A percentile compares a stretch with the other conserved stretches of the same genome.
Conservation (phyloP, 306 rosid species). For the Dryas drummondii region DNA sequence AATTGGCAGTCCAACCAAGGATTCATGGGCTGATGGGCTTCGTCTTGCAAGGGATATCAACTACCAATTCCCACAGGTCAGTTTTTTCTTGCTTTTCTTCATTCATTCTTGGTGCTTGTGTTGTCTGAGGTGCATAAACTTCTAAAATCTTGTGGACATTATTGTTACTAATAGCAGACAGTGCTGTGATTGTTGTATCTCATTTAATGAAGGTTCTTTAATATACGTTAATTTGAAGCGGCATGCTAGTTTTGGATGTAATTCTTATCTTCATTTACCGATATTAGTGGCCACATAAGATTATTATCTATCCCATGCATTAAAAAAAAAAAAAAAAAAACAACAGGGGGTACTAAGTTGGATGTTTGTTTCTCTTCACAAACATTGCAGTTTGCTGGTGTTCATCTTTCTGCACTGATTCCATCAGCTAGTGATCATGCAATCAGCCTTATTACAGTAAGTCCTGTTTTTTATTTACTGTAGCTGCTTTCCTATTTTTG, state of each 20-base stretch:
- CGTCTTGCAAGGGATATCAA: constrained; percentile 84
- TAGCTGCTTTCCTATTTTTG: neutral
- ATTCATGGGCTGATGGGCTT: constrained; percentile 85
- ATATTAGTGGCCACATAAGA: neutral
- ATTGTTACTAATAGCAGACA: neutral
- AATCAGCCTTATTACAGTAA: constrained; percentile 70
- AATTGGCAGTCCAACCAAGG: constrained; percentile 79
- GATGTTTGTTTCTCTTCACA: neutral
- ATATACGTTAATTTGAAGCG: neutral
- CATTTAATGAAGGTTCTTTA: neutral
- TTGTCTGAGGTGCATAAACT: neutral
- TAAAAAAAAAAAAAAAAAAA: no score
- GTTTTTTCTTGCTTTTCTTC: constrained; percentile 2
- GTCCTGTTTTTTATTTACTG: constrained; percentile 16
- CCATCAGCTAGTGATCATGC: constrained; percentile 79
- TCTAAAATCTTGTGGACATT: neutral
- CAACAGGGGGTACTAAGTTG: neutral
- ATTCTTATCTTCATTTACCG: neutral
- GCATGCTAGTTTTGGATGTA: neutral
- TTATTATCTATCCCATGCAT: neutral
- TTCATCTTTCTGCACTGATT: constrained; percentile 64
- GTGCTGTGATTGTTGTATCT: neutral
- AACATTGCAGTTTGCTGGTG: constrained; percentile 61
- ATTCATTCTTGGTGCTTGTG: neutral
- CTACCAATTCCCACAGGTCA: constrained; percentile 87